Evolutionary conservation across 371 early-diverging fungal species (phyloP).

Genomic region (Conidiobolus incongruus): DNA sequence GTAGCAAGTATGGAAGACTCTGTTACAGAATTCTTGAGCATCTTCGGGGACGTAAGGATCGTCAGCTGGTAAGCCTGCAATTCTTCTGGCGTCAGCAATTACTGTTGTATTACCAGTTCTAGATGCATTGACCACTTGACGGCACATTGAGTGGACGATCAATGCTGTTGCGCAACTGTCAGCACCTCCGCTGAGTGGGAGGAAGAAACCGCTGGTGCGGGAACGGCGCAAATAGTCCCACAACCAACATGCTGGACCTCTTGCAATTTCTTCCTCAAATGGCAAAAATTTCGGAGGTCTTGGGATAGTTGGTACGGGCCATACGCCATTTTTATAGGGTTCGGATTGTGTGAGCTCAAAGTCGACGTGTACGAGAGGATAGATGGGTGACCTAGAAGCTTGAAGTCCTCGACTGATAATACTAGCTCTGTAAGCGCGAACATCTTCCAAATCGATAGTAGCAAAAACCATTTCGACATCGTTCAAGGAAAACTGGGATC

Average conservation of each 20-base stretch:
- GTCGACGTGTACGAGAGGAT: conserved; percentile 31
- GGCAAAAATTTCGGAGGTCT: background rate
- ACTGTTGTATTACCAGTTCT: conserved; percentile 39
- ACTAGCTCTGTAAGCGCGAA: conserved; percentile 57
- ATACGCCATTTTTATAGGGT: conserved; percentile 8
- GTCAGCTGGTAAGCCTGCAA: conserved; percentile 25
- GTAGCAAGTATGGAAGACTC: too few relatives aligned
- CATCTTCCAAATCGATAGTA: conserved; percentile 74
- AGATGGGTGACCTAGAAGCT: conserved; percentile 29
- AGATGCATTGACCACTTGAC: conserved; percentile 50
- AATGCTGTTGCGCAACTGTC: conserved; percentile 88
- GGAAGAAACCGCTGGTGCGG: conserved; percentile 70
- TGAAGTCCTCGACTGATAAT: conserved; percentile 57
- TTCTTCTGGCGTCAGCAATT: conserved; percentile 43
- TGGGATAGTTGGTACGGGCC: conserved; percentile 1
- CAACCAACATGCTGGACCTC: conserved; percentile 97
- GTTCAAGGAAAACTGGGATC: conserved; percentile 73
- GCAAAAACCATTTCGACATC: conserved; percentile 89
- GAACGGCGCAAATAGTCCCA: conserved; percentile 96
- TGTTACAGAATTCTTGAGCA: conserved; percentile 62
- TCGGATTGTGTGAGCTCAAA: conserved; percentile 22
- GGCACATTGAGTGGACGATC: conserved; percentile 89
- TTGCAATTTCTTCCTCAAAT: conserved; percentile 4
- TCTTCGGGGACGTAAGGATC: conserved; percentile 43
- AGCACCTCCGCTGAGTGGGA: conserved; percentile 92